phyloP scores from a whole-genome alignment of 2,329 filamentous ascomycete genomes.

The Piedraia hortae region DNA sequence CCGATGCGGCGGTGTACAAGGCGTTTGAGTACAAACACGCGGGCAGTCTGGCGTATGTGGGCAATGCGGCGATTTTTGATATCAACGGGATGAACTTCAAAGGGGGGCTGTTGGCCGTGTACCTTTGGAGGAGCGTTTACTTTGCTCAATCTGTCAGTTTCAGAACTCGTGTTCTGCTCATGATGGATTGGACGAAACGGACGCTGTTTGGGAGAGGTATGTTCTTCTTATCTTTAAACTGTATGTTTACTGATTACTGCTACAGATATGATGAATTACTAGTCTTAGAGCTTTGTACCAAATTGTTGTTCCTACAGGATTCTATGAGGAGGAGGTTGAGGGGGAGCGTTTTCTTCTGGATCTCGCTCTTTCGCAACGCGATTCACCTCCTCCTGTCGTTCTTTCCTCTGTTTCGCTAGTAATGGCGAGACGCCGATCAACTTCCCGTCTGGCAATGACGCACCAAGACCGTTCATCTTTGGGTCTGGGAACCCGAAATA shows the following conservation, averaged over 20 bases:
- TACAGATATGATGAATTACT: no score
- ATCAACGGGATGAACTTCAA: constrained; percentile 50
- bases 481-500: constrained; percentile 7
- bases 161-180: constrained; percentile 60
- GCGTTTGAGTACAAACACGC: constrained; percentile 86
- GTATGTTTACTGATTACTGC: no score
- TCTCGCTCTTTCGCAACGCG: neutral
- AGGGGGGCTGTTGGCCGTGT: constrained; percentile 76
- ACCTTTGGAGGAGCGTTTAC: constrained; percentile 87
- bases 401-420: constrained; percentile 3
- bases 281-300: no score
- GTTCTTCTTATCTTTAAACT: no score
- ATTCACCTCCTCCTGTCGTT: constrained; percentile 1
- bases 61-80: constrained; percentile 90
- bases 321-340: no score
- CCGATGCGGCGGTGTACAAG: constrained; percentile 79
- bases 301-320: no score
- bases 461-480: constrained; percentile 5
- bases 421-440: constrained; percentile 5
- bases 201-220: constrained; percentile 83
- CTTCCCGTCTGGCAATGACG: constrained; percentile 4
- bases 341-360: no score
- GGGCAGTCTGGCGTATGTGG: constrained; percentile 78
- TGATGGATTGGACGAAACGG: constrained; percentile 98
- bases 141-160: constrained; percentile 94